Base-by-base conservation (phyloP, 2,329 filamentous ascomycete genomes). In the Leptographium procerum region DNA sequence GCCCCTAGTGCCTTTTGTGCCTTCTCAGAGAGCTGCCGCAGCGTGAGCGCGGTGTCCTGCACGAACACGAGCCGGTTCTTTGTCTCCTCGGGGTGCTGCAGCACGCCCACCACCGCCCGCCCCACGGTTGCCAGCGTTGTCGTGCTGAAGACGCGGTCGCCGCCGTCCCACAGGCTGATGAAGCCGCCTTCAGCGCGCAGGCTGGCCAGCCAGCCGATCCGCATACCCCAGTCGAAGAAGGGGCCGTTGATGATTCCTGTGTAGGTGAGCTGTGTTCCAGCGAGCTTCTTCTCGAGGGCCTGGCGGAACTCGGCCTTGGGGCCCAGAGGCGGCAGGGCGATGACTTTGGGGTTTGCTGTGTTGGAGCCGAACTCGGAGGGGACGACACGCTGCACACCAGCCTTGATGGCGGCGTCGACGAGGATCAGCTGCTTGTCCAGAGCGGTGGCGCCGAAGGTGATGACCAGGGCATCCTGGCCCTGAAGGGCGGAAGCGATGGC, bases 301-400 rank as follows among this genome's bases (percentile, higher is more conserved):
- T 60, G 57, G 60, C 68, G 68, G 9, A 70, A 52, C 9, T 62
- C 65, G 45, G 68, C 67, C 60, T 70, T 71, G 33, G 62, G 61
- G 28, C 56, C 58, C 51, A 70, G 69, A 24, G 66, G 62, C 9
- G 56, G 6, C 53, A 61, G 66, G 36, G 68, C 65, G 7, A 61
- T 63, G 0, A 66, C 62, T 14, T 67, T 65, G 10, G 64, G 55
- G 8, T 60, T 64, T 61, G 61, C 55, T 31, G 71, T 71, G 70
- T 73, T 68, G 7, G 70, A 69, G 7, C 68, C 68, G 56, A 77
- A 84, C 63, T 84, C 80, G 43, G 75, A 77, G 7, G 80, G 79
- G 22, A 83, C 69, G 67, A 81, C 81, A 22, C 79, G 74, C 62
- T 77, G 72, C 11, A 84, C 80, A 19, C 80, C 78, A 1, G 79